phyloP scores from a whole-genome alignment of 495 filamentous ascomycete genomes.

The Xanthoparmelia taractica region DNA sequence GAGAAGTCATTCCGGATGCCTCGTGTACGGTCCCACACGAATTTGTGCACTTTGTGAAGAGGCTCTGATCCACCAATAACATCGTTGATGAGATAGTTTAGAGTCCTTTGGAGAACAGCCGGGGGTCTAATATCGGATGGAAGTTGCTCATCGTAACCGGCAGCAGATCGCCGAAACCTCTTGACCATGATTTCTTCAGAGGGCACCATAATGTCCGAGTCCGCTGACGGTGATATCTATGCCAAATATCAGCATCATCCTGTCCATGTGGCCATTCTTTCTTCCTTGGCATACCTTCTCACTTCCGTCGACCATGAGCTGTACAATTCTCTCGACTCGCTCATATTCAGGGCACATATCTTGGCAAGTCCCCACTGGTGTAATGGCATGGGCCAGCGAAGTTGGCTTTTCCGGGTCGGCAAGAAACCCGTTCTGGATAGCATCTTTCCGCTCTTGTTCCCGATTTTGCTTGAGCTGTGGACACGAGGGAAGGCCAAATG shows the following conservation, averaged over 20 bases:
- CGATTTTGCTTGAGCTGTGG: constrained; percentile 58
- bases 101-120: constrained; percentile 59
- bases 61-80: constrained; percentile 57
- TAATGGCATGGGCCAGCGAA: constrained; percentile 72
- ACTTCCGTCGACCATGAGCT: constrained; percentile 53
- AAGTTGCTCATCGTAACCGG: constrained; percentile 83
- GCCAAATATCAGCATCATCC: constrained; percentile 13
- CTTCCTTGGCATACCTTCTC: constrained; percentile 46
- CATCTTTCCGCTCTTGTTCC: constrained; percentile 54
- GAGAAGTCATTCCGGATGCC: constrained; percentile 92
- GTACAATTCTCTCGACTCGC: constrained; percentile 66
- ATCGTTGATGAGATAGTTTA: constrained; percentile 74
- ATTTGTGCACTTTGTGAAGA: constrained; percentile 67
- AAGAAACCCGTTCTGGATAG: constrained; percentile 68
- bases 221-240: constrained; percentile 27
- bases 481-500: constrained; percentile 25
- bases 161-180: constrained; percentile 80
- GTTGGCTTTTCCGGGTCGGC: constrained; percentile 84
- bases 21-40: constrained; percentile 89
- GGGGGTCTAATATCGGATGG: constrained; percentile 89
- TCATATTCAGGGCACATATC: constrained; percentile 95
- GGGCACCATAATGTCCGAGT: constrained; percentile 33
- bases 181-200: constrained; percentile 66
- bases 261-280: neutral
- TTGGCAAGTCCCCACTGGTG: constrained; percentile 79